These are phyloP conservation scores for Croton setiger DNA, from an alignment of 441 rosid genomes.

Conservation along the genomic window DNA sequence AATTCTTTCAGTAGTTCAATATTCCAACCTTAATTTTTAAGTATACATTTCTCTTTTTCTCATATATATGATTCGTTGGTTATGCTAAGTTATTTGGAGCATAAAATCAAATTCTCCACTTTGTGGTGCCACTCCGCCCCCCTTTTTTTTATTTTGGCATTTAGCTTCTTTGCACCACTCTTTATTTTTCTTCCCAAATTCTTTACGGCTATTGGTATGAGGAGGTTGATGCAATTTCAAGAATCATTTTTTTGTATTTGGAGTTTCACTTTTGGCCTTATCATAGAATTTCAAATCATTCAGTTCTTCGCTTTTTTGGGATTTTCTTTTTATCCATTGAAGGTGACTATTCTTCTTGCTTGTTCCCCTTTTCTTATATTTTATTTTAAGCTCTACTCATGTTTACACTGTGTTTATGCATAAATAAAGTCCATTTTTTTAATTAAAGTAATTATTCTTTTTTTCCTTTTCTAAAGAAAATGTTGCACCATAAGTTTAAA, in stretches of 20 bases:
- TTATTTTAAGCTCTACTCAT: too few relatives aligned
- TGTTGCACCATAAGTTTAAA: too few relatives aligned
- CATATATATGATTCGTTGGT: not conserved
- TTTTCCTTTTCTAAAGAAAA: too few relatives aligned
- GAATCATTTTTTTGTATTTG: not conserved
- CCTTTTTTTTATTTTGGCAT: not conserved
- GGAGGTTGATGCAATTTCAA: conserved; percentile 7
- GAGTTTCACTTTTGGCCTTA: not conserved
- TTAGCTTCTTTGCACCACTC: not conserved
- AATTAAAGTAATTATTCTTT: too few relatives aligned
- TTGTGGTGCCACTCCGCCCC: not conserved
- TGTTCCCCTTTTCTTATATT: not conserved
- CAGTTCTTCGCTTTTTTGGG: not conserved
- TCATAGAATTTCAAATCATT: conserved; percentile 3
- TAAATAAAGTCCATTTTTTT: too few relatives aligned
- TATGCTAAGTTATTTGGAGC: not conserved
- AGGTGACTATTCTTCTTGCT: not conserved
- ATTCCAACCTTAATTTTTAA: not conserved
- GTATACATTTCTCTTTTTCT: not conserved
- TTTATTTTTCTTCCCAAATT: too few relatives aligned
- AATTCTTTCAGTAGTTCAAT: too few relatives aligned
- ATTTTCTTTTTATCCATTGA: conserved; percentile 8
- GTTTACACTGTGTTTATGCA: too few relatives aligned
- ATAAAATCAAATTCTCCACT: conserved; percentile 12
- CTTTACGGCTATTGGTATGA: too few relatives aligned